Percentiles rank a stretch among this genome's conserved stretches.
Conservation (phyloP, 2,329 filamentous ascomycete species). For the Penicillium concentricum region DNA sequence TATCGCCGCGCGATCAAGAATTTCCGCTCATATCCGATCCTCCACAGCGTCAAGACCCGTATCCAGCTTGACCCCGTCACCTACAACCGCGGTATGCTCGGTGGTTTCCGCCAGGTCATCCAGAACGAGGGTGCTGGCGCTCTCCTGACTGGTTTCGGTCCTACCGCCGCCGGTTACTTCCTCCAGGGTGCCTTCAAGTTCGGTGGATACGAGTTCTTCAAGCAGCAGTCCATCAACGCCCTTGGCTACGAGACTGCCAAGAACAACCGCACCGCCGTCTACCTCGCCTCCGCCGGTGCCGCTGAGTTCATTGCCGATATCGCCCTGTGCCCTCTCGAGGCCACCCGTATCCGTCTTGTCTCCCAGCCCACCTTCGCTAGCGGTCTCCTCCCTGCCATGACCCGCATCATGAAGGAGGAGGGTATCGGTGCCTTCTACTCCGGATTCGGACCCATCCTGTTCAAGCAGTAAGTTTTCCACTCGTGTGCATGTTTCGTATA, state of each 20-base stretch:
- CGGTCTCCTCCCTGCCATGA: conserved; percentile 75
- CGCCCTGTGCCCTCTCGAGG: conserved; percentile 84
- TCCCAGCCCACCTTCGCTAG: conserved; percentile 82
- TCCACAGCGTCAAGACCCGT: conserved; percentile 81
- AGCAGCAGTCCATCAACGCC: conserved; percentile 80
- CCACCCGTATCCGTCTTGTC: conserved; percentile 89
- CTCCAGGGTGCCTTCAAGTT: conserved; percentile 92
- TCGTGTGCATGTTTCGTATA: no score
- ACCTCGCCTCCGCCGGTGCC: conserved; percentile 64
- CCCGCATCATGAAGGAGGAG: conserved; percentile 80
- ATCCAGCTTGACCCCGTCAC: conserved; percentile 88
- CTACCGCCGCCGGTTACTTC: conserved; percentile 88
- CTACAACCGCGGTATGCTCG: conserved; percentile 85
- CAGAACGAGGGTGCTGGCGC: conserved; percentile 80
- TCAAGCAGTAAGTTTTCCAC: conserved; percentile 66
- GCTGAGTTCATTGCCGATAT: conserved; percentile 65
- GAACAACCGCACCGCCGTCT: conserved; percentile 78
- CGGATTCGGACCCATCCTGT: conserved; percentile 82
- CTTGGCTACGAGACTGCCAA: conserved; percentile 75
- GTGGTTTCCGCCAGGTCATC: conserved; percentile 83
- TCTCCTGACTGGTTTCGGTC: conserved; percentile 80
- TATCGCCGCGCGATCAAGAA: neutral
- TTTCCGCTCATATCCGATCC: neutral
- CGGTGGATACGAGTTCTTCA: conserved; percentile 95
- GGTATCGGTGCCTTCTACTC: conserved; percentile 85